Base-by-base conservation (phyloP, 2,329 filamentous ascomycete genomes). In the Didymella sp. region DNA sequence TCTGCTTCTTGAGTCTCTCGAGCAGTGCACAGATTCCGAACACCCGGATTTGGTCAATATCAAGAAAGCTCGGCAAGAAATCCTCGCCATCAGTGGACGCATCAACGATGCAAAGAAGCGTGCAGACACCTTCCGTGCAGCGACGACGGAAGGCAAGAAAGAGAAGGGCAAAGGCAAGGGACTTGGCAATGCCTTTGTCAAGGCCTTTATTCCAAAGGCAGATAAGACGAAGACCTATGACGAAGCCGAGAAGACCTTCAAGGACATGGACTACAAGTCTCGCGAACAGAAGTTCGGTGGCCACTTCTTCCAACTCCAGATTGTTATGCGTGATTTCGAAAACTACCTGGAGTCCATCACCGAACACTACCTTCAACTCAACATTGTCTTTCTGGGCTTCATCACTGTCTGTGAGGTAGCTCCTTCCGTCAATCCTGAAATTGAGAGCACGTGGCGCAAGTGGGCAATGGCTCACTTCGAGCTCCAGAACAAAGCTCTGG, bases 21-120 rank as follows among this genome's bases (percentile, higher is more conserved):
- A 96, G 22, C 87, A 92, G 61, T 85, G 89, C 54, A 98, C 94
- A 0, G 89, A 91, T 0, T 77, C 83, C 9, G 88, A 92, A 61
- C 95, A 99, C 71, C 93, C 94, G 0, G 95, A 99, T 75, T 85
- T 89, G 58, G 80, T 82, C 24, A 80, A 85, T 8, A 83, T 99
- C 30, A 86, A 89, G 62, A 84, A 83, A 33, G 89, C 93, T 9
- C 86, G 91, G 21, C 85, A 90, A 50, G 90, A 94, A 59, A 80
- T 87, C 27, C 84, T 82, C 7, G 82, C 80, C 51, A 83, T 88
- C 62, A 84, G 84, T 27, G 79, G 83, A 35, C 82, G 86, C 41
- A 98, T 98, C 75, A 96, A 99, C 78, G 92, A 96, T 73, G 88
- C 92, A 51, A 98, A 97, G 80, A 96, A 94, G 78, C 93, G 96